Conservation (phyloP, 2,329 filamentous ascomycete genomes). For the Fusarium algeriense region DNA sequence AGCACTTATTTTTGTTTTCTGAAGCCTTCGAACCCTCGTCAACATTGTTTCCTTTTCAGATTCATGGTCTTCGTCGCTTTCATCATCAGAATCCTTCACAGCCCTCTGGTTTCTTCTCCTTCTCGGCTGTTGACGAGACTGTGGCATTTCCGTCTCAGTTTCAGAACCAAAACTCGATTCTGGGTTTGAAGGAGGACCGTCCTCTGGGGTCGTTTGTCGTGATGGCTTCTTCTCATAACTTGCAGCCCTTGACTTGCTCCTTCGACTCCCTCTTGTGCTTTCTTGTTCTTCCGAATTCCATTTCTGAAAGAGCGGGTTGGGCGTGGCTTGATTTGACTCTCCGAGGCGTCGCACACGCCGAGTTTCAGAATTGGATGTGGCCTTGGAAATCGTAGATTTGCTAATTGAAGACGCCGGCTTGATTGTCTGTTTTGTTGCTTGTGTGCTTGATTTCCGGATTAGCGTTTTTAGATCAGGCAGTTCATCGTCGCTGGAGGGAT, state of each 20-base stretch:
- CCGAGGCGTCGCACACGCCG: slow-evolving; percentile 51
- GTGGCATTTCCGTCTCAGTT: slow-evolving; percentile 26
- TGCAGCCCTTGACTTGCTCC: slow-evolving; percentile 1
- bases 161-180: background rate
- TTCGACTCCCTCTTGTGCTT: background rate
- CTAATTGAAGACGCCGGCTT: slow-evolving; percentile 14
- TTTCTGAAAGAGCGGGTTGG: slow-evolving; percentile 51
- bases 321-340: slow-evolving; percentile 31
- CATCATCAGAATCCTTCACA: slow-evolving; percentile 41
- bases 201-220: slow-evolving; percentile 4
- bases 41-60: slow-evolving; percentile 37
- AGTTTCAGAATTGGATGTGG: slow-evolving; percentile 40
- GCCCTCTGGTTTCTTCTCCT: slow-evolving; percentile 22
- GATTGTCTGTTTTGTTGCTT: slow-evolving; percentile 30
- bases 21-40: slow-evolving; percentile 40
- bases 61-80: background rate
- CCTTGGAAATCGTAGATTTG: slow-evolving; percentile 44
- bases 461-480: slow-evolving; percentile 56
- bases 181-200: background rate
- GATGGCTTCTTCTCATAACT: slow-evolving; percentile 7
- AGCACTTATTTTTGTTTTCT: slow-evolving; percentile 10
- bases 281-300: slow-evolving; percentile 47
- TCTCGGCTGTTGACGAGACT: slow-evolving; percentile 7
- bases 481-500: slow-evolving; percentile 56
- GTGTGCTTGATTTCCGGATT: slow-evolving; percentile 30